Conservation (phyloP, 2,329 filamentous ascomycete species). For the Ophidiomyces ophidiicola region DNA sequence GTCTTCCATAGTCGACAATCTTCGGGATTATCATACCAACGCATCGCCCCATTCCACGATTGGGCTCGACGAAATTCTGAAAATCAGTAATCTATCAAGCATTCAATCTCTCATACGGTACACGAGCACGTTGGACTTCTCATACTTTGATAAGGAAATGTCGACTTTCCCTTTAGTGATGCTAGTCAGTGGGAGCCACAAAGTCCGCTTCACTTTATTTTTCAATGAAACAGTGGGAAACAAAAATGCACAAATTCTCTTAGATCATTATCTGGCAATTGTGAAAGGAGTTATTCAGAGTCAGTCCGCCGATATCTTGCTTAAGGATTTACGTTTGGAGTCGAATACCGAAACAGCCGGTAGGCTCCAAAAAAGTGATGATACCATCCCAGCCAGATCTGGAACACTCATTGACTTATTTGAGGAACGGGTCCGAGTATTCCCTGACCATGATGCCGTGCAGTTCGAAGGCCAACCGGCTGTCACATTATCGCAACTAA, state of each 20-base stretch:
- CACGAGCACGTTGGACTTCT: background rate
- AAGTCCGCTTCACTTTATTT: background rate
- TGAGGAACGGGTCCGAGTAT: constrained; percentile 3
- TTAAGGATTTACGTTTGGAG: background rate
- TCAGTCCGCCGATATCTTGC: background rate
- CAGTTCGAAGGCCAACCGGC: constrained; percentile 3
- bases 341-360: background rate
- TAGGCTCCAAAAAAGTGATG: background rate
- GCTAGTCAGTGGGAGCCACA: background rate
- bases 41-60: background rate
- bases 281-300: background rate
- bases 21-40: background rate
- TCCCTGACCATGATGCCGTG: background rate
- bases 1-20: background rate
- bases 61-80: background rate
- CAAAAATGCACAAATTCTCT: background rate
- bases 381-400: background rate
- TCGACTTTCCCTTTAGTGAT: background rate
- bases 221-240: background rate
- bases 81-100: background rate
- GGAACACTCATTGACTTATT: constrained; percentile 4
- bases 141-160: background rate
- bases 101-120: background rate
- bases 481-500: constrained; percentile 4
- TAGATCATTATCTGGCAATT: background rate